phyloP scores from a whole-genome alignment of 345 rosid genomes.

The Litchi chinensis region DNA sequence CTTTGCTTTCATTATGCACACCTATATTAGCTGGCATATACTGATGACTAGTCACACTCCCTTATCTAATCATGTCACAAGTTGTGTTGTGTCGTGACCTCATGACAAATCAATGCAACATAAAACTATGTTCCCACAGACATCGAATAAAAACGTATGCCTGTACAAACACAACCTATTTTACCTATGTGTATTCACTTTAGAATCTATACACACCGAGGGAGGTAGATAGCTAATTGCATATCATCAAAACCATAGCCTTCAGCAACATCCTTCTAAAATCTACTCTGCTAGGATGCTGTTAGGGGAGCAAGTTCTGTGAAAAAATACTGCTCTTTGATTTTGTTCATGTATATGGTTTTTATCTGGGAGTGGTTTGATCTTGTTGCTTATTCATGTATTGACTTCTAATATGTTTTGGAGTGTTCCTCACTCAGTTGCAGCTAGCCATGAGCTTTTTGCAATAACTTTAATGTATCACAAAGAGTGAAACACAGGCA shows the following conservation, averaged over 20 bases:
- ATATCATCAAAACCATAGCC: neutral
- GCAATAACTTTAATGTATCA: constrained; percentile 26
- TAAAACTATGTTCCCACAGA: neutral
- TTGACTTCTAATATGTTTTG: neutral
- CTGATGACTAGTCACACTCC: neutral
- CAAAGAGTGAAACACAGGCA: constrained; percentile 28
- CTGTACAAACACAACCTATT: neutral
- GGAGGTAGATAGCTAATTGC: neutral
- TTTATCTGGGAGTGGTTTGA: too few species aligned
- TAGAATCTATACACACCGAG: neutral
- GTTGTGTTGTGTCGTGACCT: neutral
- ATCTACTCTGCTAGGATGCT: neutral
- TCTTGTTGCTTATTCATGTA: neutral
- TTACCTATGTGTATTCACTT: neutral
- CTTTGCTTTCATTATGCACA: neutral
- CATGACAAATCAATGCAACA: neutral
- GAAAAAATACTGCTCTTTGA: neutral
- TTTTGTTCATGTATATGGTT: neutral
- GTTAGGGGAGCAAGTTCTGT: neutral
- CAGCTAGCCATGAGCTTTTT: constrained; percentile 21
- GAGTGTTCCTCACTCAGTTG: constrained; percentile 25
- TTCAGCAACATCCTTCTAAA: neutral
- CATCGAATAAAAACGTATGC: neutral
- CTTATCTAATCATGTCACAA: neutral
- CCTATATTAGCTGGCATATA: neutral